These are phyloP conservation scores for Acidiella bohemica DNA, from an alignment of 495 filamentous ascomycete species.

Conservation along the genomic window DNA sequence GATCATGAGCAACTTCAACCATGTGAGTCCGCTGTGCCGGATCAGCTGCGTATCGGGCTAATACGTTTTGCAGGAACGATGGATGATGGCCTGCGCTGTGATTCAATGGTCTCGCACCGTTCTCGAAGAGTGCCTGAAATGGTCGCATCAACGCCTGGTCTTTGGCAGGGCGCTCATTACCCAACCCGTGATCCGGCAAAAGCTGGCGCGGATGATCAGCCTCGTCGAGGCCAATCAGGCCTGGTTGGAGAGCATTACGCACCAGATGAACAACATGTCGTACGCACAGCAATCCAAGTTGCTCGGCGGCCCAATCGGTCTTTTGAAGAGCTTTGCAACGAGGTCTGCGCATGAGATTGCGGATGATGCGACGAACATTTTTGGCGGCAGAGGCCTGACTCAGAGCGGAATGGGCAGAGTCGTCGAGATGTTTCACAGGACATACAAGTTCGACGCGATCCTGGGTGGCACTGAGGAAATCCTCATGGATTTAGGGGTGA, in stretches of 20 bases:
- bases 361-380: slow-evolving; percentile 74
- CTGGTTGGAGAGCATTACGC: slow-evolving; percentile 72
- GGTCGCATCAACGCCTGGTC: slow-evolving; percentile 79
- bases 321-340: slow-evolving; percentile 69
- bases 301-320: slow-evolving; percentile 67
- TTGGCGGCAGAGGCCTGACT: slow-evolving; percentile 68
- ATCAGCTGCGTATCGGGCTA: too few relatives aligned
- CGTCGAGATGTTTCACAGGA: slow-evolving; percentile 69
- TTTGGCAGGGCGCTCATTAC: slow-evolving; percentile 70
- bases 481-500: slow-evolving; percentile 65
- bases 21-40: slow-evolving; percentile 24
- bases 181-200: slow-evolving; percentile 75
- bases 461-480: slow-evolving; percentile 77
- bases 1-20: slow-evolving; percentile 81
- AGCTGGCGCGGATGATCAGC: slow-evolving; percentile 82
- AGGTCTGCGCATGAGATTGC: slow-evolving; percentile 68
- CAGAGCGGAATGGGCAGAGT: slow-evolving; percentile 71
- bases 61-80: slow-evolving; percentile 61
- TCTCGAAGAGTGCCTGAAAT: slow-evolving; percentile 78
- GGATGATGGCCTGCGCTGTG: slow-evolving; percentile 40
- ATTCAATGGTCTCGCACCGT: slow-evolving; percentile 53
- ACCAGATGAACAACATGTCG: slow-evolving; percentile 79
- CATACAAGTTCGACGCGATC: slow-evolving; percentile 84
- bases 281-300: slow-evolving; percentile 64
- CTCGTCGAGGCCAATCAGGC: slow-evolving; percentile 68